phyloP scores from a whole-genome alignment of 2,329 filamentous ascomycete genomes.

The Clonostachys sp. region DNA sequence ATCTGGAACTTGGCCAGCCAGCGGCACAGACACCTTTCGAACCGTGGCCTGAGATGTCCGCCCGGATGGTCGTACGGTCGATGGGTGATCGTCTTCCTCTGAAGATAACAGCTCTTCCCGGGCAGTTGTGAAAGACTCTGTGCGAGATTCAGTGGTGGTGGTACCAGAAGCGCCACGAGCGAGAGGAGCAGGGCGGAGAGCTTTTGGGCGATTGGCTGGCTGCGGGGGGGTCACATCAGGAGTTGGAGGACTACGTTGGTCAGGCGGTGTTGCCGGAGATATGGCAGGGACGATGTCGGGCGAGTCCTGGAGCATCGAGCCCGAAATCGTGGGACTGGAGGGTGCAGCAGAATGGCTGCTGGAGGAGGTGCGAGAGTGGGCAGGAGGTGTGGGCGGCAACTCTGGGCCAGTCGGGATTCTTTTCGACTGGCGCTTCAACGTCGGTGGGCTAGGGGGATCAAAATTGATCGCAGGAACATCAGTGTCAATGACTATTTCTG shows the following conservation, averaged over 20 bases:
- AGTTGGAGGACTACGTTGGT: slow-evolving; percentile 65
- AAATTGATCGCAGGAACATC: slow-evolving; percentile 15
- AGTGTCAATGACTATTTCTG: slow-evolving; percentile 19
- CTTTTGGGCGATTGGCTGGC: slow-evolving; percentile 32
- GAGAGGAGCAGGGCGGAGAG: slow-evolving; percentile 37
- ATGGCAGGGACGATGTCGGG: slow-evolving; percentile 28
- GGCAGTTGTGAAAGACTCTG: slow-evolving; percentile 70
- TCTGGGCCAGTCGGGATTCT: slow-evolving; percentile 39
- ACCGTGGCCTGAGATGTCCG: slow-evolving; percentile 39
- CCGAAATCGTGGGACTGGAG: slow-evolving; percentile 32
- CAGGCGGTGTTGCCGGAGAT: slow-evolving; percentile 55
- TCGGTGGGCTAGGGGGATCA: slow-evolving; percentile 29
- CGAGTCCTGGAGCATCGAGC: slow-evolving; percentile 27
- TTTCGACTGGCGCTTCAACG: slow-evolving; percentile 33
- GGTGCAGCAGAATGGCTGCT: slow-evolving; percentile 38
- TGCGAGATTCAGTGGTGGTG: slow-evolving; percentile 55
- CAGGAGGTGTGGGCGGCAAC: slow-evolving; percentile 59
- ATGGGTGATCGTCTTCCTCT: slow-evolving; percentile 48
- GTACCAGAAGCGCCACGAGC: slow-evolving; percentile 47
- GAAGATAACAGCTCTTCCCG: slow-evolving; percentile 60
- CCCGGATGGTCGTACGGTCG: slow-evolving; percentile 34
- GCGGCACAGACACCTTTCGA: slow-evolving; percentile 24
- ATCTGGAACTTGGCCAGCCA: slow-evolving; percentile 8
- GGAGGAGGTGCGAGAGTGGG: slow-evolving; percentile 54
- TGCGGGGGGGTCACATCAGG: slow-evolving; percentile 72